Evolutionary conservation across 1,139 yeast genomes (phyloP).

Genomic region (Lodderomyces oxycetoniae): DNA sequence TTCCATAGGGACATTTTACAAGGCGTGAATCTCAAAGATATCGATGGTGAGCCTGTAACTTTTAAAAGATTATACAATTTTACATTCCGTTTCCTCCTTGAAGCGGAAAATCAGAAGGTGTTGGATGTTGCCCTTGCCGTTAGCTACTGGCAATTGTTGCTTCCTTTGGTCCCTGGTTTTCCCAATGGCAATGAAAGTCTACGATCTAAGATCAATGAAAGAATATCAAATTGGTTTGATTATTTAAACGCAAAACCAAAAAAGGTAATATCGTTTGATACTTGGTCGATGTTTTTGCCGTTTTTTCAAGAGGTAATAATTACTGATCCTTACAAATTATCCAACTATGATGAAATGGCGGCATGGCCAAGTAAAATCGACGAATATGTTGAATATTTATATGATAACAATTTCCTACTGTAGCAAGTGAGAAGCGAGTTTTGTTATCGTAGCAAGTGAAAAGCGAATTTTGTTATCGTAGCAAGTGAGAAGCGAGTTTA

Average conservation of each 20-base stretch:
- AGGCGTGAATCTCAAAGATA: constrained; percentile 2
- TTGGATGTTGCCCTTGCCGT: constrained; percentile 60
- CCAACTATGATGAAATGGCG: constrained; percentile 66
- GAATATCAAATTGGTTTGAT: constrained; percentile 49
- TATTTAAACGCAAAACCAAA: constrained; percentile 40
- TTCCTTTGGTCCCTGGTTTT: constrained; percentile 23
- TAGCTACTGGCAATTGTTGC: constrained; percentile 73
- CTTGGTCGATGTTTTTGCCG: constrained; percentile 79
- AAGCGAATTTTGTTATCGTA: no score
- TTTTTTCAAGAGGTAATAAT: constrained; percentile 53
- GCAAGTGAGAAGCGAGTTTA: no score
- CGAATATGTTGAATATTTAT: constrained; percentile 65
- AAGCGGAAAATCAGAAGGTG: constrained; percentile 52
- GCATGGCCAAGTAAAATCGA: constrained; percentile 94
- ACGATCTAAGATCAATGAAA: constrained; percentile 12
- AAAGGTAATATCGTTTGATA: constrained; percentile 58
- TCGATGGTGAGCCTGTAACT: constrained; percentile 20
- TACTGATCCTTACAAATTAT: constrained; percentile 44
- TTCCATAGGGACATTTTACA: constrained; percentile 33
- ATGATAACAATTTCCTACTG: constrained; percentile 25
- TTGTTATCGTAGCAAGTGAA: no score
- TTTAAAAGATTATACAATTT: constrained; percentile 61
- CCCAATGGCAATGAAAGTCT: background rate
- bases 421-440: no score
- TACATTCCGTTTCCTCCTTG: constrained; percentile 65